Evolutionary conservation across 2,329 filamentous ascomycete genomes (phyloP), one percentile per base, ranked within the genome.

Genomic region (Sporothrix brasiliensis): DNA sequence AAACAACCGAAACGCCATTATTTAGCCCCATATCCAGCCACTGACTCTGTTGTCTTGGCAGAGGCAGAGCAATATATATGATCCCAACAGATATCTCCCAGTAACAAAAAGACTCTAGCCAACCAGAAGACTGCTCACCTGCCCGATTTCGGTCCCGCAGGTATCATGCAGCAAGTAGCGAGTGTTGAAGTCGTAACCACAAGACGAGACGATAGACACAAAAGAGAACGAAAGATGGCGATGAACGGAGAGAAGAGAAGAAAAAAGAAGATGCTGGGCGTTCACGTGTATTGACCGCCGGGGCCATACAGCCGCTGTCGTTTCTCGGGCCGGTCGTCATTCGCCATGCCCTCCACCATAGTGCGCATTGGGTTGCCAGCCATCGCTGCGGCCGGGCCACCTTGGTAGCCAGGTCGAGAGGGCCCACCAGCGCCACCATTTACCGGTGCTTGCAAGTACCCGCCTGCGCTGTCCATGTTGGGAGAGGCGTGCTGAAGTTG

Each of bases 401-500:
- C 39, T n/a, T 21, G 61, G n/a, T 60, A 73, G 24, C 14, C 47
- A 1, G 52, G 21, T 16, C 70, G 58, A 19, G 67, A 60, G 9
- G 58, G 49, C 78, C 60, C 78, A 70, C 74, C 78, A 63, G 73
- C 78, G 54, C 39, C 72, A 70, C 41, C 60, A 50, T 69, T 69
- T 10, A 66, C 76, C 56, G 24, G 80, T 79, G n/a, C 81, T 80
- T 68, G 81, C 82, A 83, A 74, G 70, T 85, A 87, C n/a, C 80
- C 79, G 49, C 80, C 81, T 24, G 60, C 79, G 58, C 82, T 80
- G 41, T 83, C 83, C 66, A 87, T 78, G 41, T 80, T 81, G 1
- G 84, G 83, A 11, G 84, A 85, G 1, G 82, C 78, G 70, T 86
- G 85, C 19, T 82, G 80, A 75, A 87, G 80, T 70, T 86, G 84